A percentile compares a stretch with the other conserved stretches of the same genome.
Evolutionary conservation across 1,139 yeast genomes (phyloP).

Genomic region (Suhomyces wounanorum): DNA sequence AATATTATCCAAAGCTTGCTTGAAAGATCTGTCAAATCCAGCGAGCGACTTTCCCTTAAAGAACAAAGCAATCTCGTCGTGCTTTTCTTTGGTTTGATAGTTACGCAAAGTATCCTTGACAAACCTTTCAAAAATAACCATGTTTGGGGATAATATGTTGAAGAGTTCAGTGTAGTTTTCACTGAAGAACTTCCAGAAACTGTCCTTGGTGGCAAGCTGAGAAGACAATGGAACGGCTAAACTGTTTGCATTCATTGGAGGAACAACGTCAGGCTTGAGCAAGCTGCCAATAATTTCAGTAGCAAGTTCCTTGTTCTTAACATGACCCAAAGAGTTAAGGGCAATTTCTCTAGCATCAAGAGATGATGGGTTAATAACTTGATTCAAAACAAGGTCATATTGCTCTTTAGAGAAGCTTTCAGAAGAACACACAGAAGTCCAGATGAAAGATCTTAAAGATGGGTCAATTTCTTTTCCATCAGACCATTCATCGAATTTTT

Average conservation of each 20-base stretch:
- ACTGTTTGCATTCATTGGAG: slow-evolving; percentile 74
- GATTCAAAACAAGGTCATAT: slow-evolving; percentile 49
- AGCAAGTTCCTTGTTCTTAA: slow-evolving; percentile 40
- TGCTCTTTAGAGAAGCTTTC: slow-evolving; percentile 43
- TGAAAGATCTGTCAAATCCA: slow-evolving; percentile 61
- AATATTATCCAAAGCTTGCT: slow-evolving; percentile 57
- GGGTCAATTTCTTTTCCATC: slow-evolving; percentile 48
- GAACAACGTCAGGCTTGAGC: slow-evolving; percentile 45
- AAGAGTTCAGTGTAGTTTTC: slow-evolving; percentile 53
- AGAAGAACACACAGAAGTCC: slow-evolving; percentile 50
- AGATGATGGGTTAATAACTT: slow-evolving; percentile 57
- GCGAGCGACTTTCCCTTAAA: slow-evolving; percentile 57
- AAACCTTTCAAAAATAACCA: slow-evolving; percentile 66
- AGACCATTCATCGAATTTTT: slow-evolving; percentile 41
- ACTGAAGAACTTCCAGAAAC: slow-evolving; percentile 59
- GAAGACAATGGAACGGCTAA: slow-evolving; percentile 53
- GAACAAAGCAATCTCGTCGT: slow-evolving; percentile 49
- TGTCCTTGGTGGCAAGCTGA: slow-evolving; percentile 51
- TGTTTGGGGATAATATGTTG: slow-evolving; percentile 52
- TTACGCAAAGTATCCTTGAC: slow-evolving; percentile 53
- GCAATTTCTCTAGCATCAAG: slow-evolving; percentile 72
- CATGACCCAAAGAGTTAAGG: slow-evolving; percentile 59
- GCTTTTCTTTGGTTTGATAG: slow-evolving; percentile 46
- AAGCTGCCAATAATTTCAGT: slow-evolving; percentile 41
- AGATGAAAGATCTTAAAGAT: slow-evolving; percentile 55